Base-by-base conservation (phyloP, 805 yeast genomes). In the Yarrowia alimentaria region DNA sequence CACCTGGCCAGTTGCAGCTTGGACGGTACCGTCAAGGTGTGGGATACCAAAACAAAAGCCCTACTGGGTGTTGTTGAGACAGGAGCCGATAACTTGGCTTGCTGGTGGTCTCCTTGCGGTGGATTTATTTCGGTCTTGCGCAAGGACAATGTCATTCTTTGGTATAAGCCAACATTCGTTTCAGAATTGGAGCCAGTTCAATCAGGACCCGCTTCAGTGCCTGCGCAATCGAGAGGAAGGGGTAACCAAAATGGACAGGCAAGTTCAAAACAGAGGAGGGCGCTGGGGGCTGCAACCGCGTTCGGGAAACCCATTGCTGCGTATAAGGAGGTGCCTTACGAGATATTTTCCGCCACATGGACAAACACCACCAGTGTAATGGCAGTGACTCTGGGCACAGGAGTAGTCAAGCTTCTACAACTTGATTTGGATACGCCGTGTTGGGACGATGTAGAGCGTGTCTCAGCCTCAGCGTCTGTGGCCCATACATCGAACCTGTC, bases 1-100 rank as follows among this genome's bases (percentile, higher is more conserved):
- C 57, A 67, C 10, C 66, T 79, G 49, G 80, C 75, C 3, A 67
- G 76, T 5, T 79, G 75, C 26, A 79, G 79, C 5, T 57, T 68
- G 21, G 83, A 77, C 57, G 67, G 68, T 10, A 57, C 54, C 34
- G 64, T 79, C 28, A 73, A 74, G 56, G 54, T 76, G 21, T 75
- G 82, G 81, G 74, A 73, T 31, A 58, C 17, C 57, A 61, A 18
- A 61, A 60, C 25, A 77, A 76, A 7, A 57, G 57, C 12, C 51
- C 65, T 12, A 62, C 67, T 21, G 59, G 60, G 45, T 64, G 64
- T 43, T 4, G 56, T 73, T n/a, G 56, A 59, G 21, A 66, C 70
- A 1, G 64, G 53, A 3, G 35, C 51, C 9, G 34, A 56, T 48
- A 40, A 52, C 32, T 30, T 53, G 28, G 42, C 34, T 25, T 68